Conservation (phyloP, 495 filamentous ascomycete species). For the Parathielavia appendiculata region DNA sequence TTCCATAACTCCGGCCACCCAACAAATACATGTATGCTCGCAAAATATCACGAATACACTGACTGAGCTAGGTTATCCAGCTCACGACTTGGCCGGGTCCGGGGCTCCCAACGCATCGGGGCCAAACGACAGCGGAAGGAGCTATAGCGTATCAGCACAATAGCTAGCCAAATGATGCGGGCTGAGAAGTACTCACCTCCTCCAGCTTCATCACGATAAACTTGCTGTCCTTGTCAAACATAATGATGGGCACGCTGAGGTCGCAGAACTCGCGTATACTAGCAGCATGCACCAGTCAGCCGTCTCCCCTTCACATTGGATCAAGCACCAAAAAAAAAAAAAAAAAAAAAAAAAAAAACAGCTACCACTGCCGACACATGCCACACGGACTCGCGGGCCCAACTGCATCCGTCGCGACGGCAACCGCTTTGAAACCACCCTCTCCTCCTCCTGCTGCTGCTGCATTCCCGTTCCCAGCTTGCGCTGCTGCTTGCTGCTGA, state of each 20-base stretch:
- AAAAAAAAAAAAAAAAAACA: neutral
- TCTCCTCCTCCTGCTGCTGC: no score
- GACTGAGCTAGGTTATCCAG: neutral
- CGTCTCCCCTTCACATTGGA: neutral
- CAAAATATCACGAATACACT: no score
- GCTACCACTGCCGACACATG: slow-evolving; percentile 59
- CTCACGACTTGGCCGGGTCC: slow-evolving; percentile 5
- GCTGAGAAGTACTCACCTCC: slow-evolving; percentile 51
- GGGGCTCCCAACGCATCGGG: slow-evolving; percentile 48
- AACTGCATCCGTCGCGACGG: slow-evolving; percentile 74
- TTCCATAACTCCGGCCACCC: no score
- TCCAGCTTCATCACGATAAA: slow-evolving; percentile 67
- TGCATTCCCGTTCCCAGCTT: no score
- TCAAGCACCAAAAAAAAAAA: neutral
- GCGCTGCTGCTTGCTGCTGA: neutral
- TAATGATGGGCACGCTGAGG: slow-evolving; percentile 68
- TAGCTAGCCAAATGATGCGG: neutral
- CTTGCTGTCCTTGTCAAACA: slow-evolving; percentile 75
- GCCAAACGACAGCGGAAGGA: slow-evolving; percentile 70
- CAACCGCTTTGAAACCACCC: slow-evolving; percentile 69
- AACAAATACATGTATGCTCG: no score
- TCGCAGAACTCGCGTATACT: slow-evolving; percentile 71
- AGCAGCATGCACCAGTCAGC: neutral
- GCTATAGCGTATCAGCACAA: slow-evolving; percentile 33
- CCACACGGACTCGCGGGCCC: slow-evolving; percentile 70